Conservation (phyloP, 2,329 filamentous ascomycete genomes). For the Rhinocladiella similis region DNA sequence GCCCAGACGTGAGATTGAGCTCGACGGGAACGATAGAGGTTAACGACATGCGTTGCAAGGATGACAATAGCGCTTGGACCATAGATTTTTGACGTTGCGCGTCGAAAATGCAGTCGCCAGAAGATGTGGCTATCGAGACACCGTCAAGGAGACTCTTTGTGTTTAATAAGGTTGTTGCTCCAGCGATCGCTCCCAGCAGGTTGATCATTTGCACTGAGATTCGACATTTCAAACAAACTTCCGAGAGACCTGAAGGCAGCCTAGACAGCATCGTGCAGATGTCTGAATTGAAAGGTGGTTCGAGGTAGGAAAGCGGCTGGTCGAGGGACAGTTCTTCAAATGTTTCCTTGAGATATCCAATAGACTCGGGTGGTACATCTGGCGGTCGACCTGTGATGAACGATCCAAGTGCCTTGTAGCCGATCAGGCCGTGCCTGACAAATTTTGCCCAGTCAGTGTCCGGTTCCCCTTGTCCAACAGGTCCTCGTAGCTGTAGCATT, state of each 20-base stretch:
- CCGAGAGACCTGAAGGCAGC: conserved; percentile 22
- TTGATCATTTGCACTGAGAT: conserved; percentile 27
- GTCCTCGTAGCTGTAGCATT: conserved; percentile 24
- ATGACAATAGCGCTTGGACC: conserved; percentile 23
- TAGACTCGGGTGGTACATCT: conserved; percentile 15
- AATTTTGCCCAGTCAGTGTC: conserved; percentile 23
- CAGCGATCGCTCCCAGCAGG: conserved; percentile 19
- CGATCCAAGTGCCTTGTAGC: conserved; percentile 24
- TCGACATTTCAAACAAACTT: conserved; percentile 18
- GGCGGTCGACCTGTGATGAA: conserved; percentile 25
- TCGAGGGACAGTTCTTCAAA: conserved; percentile 23
- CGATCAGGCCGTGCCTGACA: conserved; percentile 22
- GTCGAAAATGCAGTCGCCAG: conserved; percentile 1
- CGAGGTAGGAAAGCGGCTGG: conserved; percentile 22
- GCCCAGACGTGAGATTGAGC: conserved; percentile 18
- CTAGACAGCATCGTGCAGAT: conserved; percentile 21
- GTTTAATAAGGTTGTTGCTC: conserved; percentile 3
- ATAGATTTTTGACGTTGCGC: conserved; percentile 11
- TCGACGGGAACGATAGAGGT: conserved; percentile 17
- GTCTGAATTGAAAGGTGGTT: conserved; percentile 21
- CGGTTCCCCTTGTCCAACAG: conserved; percentile 9
- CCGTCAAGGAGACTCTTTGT: conserved; percentile 1
- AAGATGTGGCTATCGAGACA: neutral
- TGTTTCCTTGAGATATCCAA: conserved; percentile 18
- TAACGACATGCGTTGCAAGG: conserved; percentile 25